Evolutionary conservation across 768 basidiomycete genomes (phyloP), one percentile per base, ranked within the genome.

Genomic region (Scleroderma bovista): DNA sequence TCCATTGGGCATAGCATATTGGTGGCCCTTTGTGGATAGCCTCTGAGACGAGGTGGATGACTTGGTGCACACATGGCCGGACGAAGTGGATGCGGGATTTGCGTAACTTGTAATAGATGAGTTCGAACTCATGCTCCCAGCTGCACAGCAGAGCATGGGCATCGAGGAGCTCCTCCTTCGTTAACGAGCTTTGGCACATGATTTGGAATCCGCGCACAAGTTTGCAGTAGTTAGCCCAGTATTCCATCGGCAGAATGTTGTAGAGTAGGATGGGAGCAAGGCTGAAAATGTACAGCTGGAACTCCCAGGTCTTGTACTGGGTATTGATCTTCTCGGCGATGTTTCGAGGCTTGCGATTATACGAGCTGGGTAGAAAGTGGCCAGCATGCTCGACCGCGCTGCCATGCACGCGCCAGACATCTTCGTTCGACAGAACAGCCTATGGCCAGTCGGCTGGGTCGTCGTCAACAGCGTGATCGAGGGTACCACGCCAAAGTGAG

Each of bases 41-140:
- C 26, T 29, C 26, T 29, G 3, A 48, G 44, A 1, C 57, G 5
- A 65, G 22, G 48, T 73, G 71, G 2, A 46, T 9, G 3, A 61
- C 32, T 8, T 55, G 51, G 44, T 73, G 72, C 2, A 70, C 51
- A 22, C 51, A 51, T 0, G 62, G 69, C 1, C 55, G 39, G 10
- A 65, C 38, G 37, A 73, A 64, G 37, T 73, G 69, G 7, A 73
- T 12, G 0, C 53, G 57, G 23, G 65, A 57, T 0, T 44, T 41
- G 1, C 43, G 17, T 0, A 52, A 55, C 10, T 66, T 58, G 44
- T 59, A 58, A 40, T 71, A 72, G 0, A 67, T 10, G 0, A 22
- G 16, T 40, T 72, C 64, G 22, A 63, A 72, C 1, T 68, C 67
- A 1, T 40, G 44, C 7, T 60, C 47, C 54, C 67, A 71, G 3